Percentiles rank a stretch among this genome's conserved stretches.
Evolutionary conservation across 106 monocot species (phyloP).

Genomic region (Dioscorea alata): DNA sequence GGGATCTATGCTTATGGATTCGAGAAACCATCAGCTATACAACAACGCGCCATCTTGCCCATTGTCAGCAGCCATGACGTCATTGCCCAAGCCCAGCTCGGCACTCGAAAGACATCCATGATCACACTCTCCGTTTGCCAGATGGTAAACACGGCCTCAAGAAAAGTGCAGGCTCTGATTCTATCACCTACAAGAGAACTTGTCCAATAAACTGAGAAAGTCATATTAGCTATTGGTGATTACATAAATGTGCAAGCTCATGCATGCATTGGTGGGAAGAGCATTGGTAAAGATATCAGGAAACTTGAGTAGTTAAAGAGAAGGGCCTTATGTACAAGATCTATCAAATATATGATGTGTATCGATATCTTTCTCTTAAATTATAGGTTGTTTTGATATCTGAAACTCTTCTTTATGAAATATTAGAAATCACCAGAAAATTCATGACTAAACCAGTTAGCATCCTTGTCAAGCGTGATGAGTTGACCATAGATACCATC

Average conservation of each 20-base stretch:
- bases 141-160: slow-evolving; percentile 66
- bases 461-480: slow-evolving; percentile 99
- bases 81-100: slow-evolving; percentile 96
- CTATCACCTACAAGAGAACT: slow-evolving; percentile 97
- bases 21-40: slow-evolving; percentile 97
- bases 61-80: slow-evolving; percentile 81
- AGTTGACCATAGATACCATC: too few relatives aligned
- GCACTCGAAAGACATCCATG: slow-evolving; percentile 97
- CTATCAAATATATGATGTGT: slow-evolving; percentile 98
- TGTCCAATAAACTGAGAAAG: slow-evolving; percentile 92
- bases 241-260: slow-evolving; percentile 83
- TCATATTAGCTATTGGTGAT: slow-evolving; percentile 80
- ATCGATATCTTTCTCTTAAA: slow-evolving; percentile 93
- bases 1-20: slow-evolving; percentile 92
- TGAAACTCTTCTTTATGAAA: slow-evolving; percentile 96
- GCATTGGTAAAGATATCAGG: slow-evolving; percentile 93
- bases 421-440: slow-evolving; percentile 91
- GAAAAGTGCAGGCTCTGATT: slow-evolving; percentile 93
- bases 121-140: slow-evolving; percentile 89
- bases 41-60: slow-evolving; percentile 87
- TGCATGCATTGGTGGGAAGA: slow-evolving; percentile 97
- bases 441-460: slow-evolving; percentile 99
- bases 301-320: slow-evolving; percentile 95
- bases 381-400: slow-evolving; percentile 91
- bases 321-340: slow-evolving; percentile 81